Evolutionary conservation across 495 filamentous ascomycete genomes (phyloP).

Genomic region (Darksidea phi): DNA sequence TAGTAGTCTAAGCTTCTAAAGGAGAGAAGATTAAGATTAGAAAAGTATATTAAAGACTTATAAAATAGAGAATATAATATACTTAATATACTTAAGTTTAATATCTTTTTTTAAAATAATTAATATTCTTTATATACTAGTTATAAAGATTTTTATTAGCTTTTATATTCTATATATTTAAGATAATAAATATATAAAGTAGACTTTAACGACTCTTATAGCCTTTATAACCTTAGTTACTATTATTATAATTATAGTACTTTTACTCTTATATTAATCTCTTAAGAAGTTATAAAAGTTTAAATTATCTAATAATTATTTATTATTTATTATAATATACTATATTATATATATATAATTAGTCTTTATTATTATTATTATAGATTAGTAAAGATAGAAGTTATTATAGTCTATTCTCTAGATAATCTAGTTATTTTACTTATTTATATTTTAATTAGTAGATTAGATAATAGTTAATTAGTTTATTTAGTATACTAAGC

Average conservation of each 20-base stretch:
- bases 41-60: background rate
- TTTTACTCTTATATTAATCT: background rate
- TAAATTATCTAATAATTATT: too few species aligned
- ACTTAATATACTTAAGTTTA: background rate
- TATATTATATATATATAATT: too few species aligned
- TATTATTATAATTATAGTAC: background rate
- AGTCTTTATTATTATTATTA: too few species aligned
- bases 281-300: slow-evolving; percentile 6
- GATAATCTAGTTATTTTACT: too few species aligned
- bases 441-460: too few species aligned
- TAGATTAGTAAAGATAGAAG: too few species aligned
- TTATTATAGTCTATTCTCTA: too few species aligned
- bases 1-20: too few species aligned
- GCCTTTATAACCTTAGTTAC: slow-evolving; percentile 3
- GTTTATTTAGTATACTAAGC: too few species aligned
- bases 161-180: slow-evolving; percentile 1
- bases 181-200: background rate
- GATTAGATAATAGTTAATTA: too few species aligned
- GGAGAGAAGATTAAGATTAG: too few species aligned
- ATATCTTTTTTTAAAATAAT: slow-evolving; percentile 6
- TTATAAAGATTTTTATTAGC: slow-evolving; percentile 10
- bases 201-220: slow-evolving; percentile 5
- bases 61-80: background rate
- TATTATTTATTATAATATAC: too few species aligned
- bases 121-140: background rate